These are phyloP conservation scores for Fusarium liriodendri DNA, from an alignment of 2,329 filamentous ascomycete species.

Conservation along the genomic window DNA sequence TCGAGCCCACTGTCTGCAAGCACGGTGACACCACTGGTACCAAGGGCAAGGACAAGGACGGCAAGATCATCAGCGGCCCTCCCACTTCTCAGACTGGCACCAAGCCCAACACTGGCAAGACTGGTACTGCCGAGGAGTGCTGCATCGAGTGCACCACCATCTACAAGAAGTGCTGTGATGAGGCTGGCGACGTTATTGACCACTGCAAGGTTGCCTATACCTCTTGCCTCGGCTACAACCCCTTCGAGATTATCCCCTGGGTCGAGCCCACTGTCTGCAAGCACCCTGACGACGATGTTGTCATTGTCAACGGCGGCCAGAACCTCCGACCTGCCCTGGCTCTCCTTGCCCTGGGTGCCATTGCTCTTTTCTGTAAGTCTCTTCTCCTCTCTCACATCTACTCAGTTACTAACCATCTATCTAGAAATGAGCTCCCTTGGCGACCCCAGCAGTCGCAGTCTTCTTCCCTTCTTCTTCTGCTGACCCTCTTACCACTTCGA, in stretches of 20 bases:
- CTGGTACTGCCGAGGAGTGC: constrained; percentile 13
- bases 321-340: constrained; percentile 28
- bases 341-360: constrained; percentile 24
- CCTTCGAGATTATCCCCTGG: constrained; percentile 16
- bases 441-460: background rate
- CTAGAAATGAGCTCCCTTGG: constrained; percentile 9
- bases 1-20: constrained; percentile 31
- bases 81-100: background rate
- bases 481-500: constrained; percentile 13
- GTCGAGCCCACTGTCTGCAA: constrained; percentile 34
- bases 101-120: background rate
- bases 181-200: constrained; percentile 20
- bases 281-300: constrained; percentile 22
- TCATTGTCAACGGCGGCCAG: constrained; percentile 30
- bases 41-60: background rate
- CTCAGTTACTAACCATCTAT: background rate
- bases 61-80: background rate
- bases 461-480: constrained; percentile 9
- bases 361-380: constrained; percentile 33
- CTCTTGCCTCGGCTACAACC: constrained; percentile 31
- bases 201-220: constrained; percentile 27
- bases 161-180: constrained; percentile 30
- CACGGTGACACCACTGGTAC: background rate
- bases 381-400: accelerated
- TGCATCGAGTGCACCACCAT: constrained; percentile 14